Evolutionary conservation across 352 stramenopile species (phyloP).

Genomic region (Phytopythium montanum): DNA sequence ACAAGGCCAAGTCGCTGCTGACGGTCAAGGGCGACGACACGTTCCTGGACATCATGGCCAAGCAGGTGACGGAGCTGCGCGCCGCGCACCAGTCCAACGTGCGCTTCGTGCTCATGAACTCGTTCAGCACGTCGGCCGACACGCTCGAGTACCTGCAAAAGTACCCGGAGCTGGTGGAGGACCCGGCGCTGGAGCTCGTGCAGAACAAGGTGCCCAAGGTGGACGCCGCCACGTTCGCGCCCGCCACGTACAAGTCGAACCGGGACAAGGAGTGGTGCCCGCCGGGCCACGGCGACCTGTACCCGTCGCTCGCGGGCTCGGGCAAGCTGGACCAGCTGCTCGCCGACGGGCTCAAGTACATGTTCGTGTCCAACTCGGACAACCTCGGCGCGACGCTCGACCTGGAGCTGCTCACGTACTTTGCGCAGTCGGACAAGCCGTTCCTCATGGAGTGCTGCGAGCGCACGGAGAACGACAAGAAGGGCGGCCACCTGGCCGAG

Average conservation of each 20-base stretch:
- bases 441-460: slow-evolving; percentile 96
- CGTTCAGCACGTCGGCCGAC: slow-evolving; percentile 83
- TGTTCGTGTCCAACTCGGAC: slow-evolving; percentile 90
- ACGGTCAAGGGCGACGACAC: slow-evolving; percentile 95
- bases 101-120: slow-evolving; percentile 90
- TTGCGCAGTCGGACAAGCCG: slow-evolving; percentile 84
- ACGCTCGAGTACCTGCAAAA: slow-evolving; percentile 86
- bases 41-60: slow-evolving; percentile 88
- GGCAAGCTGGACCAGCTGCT: slow-evolving; percentile 86
- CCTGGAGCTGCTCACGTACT: slow-evolving; percentile 86
- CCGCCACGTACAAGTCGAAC: slow-evolving; percentile 55
- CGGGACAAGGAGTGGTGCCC: slow-evolving; percentile 86
- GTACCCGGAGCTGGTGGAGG: slow-evolving; percentile 89
- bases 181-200: slow-evolving; percentile 96
- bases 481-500: slow-evolving; percentile 96
- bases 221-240: slow-evolving; percentile 80
- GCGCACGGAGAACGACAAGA: slow-evolving; percentile 99
- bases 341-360: slow-evolving; percentile 85
- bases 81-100: slow-evolving; percentile 91
- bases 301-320: slow-evolving; percentile 79
- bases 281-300: slow-evolving; percentile 82
- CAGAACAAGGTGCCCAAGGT: slow-evolving; percentile 99
- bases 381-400: slow-evolving; percentile 83
- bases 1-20: slow-evolving; percentile 94
- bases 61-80: slow-evolving; percentile 94